Percentiles rank a stretch among this genome's conserved stretches.
These are phyloP conservation scores for Babesia bovis DNA, from an alignment of 169 alveolate species.

Conservation along the genomic window DNA sequence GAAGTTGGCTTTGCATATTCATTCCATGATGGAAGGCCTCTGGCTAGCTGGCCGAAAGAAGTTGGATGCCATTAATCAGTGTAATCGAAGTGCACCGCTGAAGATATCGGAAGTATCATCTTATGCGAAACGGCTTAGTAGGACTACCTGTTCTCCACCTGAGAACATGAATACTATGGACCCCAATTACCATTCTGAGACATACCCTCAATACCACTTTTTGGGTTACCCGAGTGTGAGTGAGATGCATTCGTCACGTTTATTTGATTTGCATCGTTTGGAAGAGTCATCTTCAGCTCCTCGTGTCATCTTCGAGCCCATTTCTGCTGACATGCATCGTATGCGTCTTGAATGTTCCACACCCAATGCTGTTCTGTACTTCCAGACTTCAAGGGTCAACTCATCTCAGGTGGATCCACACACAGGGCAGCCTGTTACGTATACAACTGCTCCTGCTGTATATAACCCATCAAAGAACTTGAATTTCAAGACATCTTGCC, in stretches of 20 bases:
- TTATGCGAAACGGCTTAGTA: constrained; percentile 65
- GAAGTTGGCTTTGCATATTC: constrained; percentile 51
- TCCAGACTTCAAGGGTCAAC: constrained; percentile 51
- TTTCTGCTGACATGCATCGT: constrained; percentile 42
- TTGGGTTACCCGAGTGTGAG: constrained; percentile 68
- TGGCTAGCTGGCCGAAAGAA: constrained; percentile 74
- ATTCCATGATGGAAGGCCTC: constrained; percentile 73
- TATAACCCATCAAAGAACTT: constrained; percentile 34
- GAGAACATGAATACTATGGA: constrained; percentile 72
- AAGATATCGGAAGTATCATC: constrained; percentile 66
- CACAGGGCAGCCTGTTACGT: constrained; percentile 37
- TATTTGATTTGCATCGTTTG: constrained; percentile 65
- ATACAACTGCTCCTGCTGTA: constrained; percentile 49
- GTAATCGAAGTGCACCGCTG: constrained; percentile 49
- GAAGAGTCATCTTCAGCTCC: constrained; percentile 73
- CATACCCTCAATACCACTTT: constrained; percentile 78
- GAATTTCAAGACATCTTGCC: constrained; percentile 32
- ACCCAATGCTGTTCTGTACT: constrained; percentile 29
- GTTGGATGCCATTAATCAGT: constrained; percentile 67
- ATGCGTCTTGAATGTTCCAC: constrained; percentile 39
- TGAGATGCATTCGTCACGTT: constrained; percentile 74
- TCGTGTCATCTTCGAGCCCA: constrained; percentile 63
- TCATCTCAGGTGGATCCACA: constrained; percentile 27
- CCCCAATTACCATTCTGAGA: constrained; percentile 71
- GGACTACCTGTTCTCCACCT: constrained; percentile 81